Evolutionary conservation across 495 filamentous ascomycete genomes (phyloP).

Genomic region (Penicillium coprophilum): DNA sequence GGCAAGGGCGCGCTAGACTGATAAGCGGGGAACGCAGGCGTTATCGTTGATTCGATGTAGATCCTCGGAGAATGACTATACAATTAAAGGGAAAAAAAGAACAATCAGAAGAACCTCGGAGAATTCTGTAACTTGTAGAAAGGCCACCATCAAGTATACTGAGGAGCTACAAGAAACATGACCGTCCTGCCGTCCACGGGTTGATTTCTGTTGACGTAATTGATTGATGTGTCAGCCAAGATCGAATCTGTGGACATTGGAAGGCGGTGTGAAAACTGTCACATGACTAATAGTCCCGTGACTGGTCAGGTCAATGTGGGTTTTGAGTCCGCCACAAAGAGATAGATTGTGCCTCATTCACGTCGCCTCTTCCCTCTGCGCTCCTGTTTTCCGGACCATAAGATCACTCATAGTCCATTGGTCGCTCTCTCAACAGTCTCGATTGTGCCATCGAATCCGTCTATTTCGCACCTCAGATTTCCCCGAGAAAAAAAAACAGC

Average conservation of each 20-base stretch:
- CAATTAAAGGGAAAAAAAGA: not conserved
- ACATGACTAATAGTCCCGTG: conserved; percentile 28
- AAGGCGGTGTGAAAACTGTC: conserved; percentile 26
- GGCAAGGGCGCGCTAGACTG: conserved; percentile 26
- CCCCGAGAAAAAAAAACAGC: conserved; percentile 36
- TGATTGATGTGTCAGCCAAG: conserved; percentile 1
- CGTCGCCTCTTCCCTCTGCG: conserved; percentile 16
- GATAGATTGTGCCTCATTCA: conserved; percentile 38
- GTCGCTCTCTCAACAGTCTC: conserved; percentile 12
- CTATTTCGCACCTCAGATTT: conserved; percentile 17
- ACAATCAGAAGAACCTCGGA: not conserved
- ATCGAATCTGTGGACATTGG: not conserved
- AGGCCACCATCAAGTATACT: not conserved
- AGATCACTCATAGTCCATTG: conserved; percentile 9
- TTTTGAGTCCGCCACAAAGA: conserved; percentile 51
- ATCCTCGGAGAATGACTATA: not conserved
- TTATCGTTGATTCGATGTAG: conserved; percentile 11
- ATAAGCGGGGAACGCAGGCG: conserved; percentile 9
- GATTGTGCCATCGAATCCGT: conserved; percentile 24
- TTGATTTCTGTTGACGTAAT: not conserved
- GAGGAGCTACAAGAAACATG: not conserved
- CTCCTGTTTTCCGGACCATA: conserved; percentile 11
- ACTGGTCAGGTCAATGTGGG: conserved; percentile 34
- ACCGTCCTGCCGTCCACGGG: not conserved
- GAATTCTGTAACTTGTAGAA: not conserved